Percentiles rank a stretch among this genome's conserved stretches.
These are phyloP conservation scores for Metschnikowia bowlesiae DNA, from an alignment of 805 yeast genomes.

Conservation along the genomic window DNA sequence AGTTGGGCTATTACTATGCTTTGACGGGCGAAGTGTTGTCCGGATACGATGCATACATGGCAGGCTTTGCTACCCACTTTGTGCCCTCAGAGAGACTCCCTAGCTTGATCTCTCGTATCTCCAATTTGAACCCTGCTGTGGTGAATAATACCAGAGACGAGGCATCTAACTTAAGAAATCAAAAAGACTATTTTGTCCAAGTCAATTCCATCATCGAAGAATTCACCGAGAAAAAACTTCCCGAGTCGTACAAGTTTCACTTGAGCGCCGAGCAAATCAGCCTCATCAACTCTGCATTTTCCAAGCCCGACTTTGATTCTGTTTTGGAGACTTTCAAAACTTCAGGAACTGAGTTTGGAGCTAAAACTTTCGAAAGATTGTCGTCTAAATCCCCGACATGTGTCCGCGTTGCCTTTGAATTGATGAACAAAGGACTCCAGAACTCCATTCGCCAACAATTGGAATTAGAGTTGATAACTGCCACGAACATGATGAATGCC, in stretches of 20 bases:
- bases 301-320: conserved; percentile 47
- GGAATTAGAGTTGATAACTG: conserved; percentile 68
- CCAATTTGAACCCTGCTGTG: conserved; percentile 50
- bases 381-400: conserved; percentile 73
- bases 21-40: conserved; percentile 75
- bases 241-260: conserved; percentile 57
- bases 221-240: conserved; percentile 59
- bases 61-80: conserved; percentile 90
- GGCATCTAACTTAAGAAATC: conserved; percentile 18
- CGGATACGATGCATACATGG: conserved; percentile 76
- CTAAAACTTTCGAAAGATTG: conserved; percentile 50
- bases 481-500: conserved; percentile 63
- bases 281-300: conserved; percentile 67
- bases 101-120: conserved; percentile 60
- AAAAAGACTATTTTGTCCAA: conserved; percentile 46
- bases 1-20: conserved; percentile 80
- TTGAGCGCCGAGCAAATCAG: conserved; percentile 51
- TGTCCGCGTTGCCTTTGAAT: conserved; percentile 63
- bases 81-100: conserved; percentile 63
- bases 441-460: conserved; percentile 63
- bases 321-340: conserved; percentile 49
- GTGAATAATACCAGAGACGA: conserved; percentile 24
- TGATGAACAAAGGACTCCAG: conserved; percentile 57
- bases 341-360: conserved; percentile 65
- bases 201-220: conserved; percentile 76